Evolutionary conservation across 129 eudicot genomes (phyloP), one percentile per base, ranked within the genome.

Genomic region (Silybum marianum): DNA sequence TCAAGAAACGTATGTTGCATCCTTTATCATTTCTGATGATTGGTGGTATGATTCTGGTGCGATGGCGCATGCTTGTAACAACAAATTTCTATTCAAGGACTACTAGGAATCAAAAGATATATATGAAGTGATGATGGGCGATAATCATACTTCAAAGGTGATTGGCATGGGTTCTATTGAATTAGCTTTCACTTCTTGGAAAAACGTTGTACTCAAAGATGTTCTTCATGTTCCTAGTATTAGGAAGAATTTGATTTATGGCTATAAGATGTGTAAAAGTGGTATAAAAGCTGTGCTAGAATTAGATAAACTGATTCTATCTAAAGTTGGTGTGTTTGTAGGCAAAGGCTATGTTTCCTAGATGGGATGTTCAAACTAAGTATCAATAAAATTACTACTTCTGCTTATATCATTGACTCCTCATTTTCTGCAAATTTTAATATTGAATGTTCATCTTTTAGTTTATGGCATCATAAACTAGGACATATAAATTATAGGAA

Each of bases 21-120:
- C 72, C 26, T 19, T 48, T 26, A 60, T 42, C 1, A 32, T 9
- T 0, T 38, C 24, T 10, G 16, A 26, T 39, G 76, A 84, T 69
- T 65, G 83, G 85, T 76, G 80, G 83, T 67, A n/a, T 28, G 81
- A 84, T 84, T 42, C 63, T 14, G 81, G 84, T 25, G 81, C 81
- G 14, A 77, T 62, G 1, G 13, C 73, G 5, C 84, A 84, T 84
- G 74, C 75, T 51, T 73, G 81, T 19, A 74, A 54, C 39, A 72
- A 84, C 69, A 69, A 36, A 42, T 22, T 12, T n/a, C 3, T 38
- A 21, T 77, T 77, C 74, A 78, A 30, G 12, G 21, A 36, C 3
- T 69, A 48, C 26, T 2, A 54, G 10, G 71, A 72, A 69, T 10
- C 12, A 3, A 4, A 6, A 9, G 54, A 25, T 2, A 76, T 73